Conservation (phyloP, 2,329 filamentous ascomycete species). For the Podosphaera fusca region DNA sequence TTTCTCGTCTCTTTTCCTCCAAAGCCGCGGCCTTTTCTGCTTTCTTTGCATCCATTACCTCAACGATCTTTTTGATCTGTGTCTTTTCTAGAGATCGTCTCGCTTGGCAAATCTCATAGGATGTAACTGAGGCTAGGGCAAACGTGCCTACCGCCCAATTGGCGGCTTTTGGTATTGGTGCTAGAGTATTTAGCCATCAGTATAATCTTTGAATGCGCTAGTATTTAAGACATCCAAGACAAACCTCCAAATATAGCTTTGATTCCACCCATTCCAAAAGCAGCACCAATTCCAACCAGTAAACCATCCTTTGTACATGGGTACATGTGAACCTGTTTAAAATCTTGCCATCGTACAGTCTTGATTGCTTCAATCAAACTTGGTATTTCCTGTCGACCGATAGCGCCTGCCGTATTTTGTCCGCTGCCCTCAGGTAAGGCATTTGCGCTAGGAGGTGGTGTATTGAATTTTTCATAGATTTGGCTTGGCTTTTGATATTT, state of each 20-base stretch:
- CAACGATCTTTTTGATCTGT: slow-evolving; percentile 67
- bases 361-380: slow-evolving; percentile 39
- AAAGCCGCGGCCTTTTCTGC: slow-evolving; percentile 32
- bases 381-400: slow-evolving; percentile 11
- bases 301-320: slow-evolving; percentile 71
- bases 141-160: slow-evolving; percentile 77
- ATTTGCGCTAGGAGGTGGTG: slow-evolving; percentile 13
- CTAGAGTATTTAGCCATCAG: slow-evolving; percentile 17
- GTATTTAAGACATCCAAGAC: neutral
- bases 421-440: slow-evolving; percentile 15
- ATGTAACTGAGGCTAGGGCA: slow-evolving; percentile 40
- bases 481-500: slow-evolving; percentile 17
- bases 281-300: slow-evolving; percentile 60
- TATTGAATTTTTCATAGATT: slow-evolving; percentile 20
- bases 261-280: slow-evolving; percentile 51
- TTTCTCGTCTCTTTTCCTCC: slow-evolving; percentile 20
- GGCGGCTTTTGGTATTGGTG: slow-evolving; percentile 39
- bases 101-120: slow-evolving; percentile 70
- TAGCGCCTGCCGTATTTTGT: slow-evolving; percentile 15
- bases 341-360: slow-evolving; percentile 44
- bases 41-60: slow-evolving; percentile 56
- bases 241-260: slow-evolving; percentile 55
- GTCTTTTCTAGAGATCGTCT: slow-evolving; percentile 50
- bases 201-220: neutral
- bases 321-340: slow-evolving; percentile 47